phyloP scores from a whole-genome alignment of 768 basidiomycete genomes.

The Trametes coccinea region DNA sequence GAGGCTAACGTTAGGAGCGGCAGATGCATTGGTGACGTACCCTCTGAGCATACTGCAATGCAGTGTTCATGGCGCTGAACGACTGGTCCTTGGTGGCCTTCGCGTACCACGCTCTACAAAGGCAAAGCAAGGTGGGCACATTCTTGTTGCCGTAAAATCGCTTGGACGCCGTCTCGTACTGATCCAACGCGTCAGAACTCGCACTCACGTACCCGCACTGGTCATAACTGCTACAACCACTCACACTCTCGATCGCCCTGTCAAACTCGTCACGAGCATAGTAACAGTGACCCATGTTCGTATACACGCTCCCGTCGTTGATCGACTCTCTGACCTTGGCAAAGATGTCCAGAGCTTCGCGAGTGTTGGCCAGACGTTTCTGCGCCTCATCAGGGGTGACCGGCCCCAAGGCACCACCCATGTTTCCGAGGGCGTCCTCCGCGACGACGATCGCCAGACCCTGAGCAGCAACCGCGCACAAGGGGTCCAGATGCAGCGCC shows the following conservation, averaged over 20 bases:
- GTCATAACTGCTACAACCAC: conserved; percentile 29
- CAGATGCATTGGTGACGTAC: conserved; percentile 40
- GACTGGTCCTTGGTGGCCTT: conserved; percentile 91
- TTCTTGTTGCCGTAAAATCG: conserved; percentile 76
- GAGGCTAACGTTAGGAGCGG: neutral
- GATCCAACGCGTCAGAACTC: conserved; percentile 6
- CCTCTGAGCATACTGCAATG: conserved; percentile 79
- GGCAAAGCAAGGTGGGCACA: conserved; percentile 74
- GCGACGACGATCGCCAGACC: conserved; percentile 93
- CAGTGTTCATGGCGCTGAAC: conserved; percentile 78
- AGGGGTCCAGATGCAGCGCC: conserved; percentile 79
- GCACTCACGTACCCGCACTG: neutral
- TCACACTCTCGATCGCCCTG: conserved; percentile 91
- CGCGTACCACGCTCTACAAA: conserved; percentile 92
- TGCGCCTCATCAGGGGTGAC: conserved; percentile 60
- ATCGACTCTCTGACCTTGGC: conserved; percentile 88
- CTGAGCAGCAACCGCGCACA: conserved; percentile 91
- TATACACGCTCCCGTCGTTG: conserved; percentile 80
- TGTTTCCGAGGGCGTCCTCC: conserved; percentile 80
- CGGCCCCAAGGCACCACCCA: conserved; percentile 49
- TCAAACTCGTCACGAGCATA: conserved; percentile 93
- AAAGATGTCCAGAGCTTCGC: conserved; percentile 88
- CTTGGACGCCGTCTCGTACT: conserved; percentile 93
- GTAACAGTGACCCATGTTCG: conserved; percentile 97
- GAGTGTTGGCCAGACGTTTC: conserved; percentile 67